phyloP scores from a whole-genome alignment of 1,284 basidiomycete species.

The Ustilago sp. region DNA sequence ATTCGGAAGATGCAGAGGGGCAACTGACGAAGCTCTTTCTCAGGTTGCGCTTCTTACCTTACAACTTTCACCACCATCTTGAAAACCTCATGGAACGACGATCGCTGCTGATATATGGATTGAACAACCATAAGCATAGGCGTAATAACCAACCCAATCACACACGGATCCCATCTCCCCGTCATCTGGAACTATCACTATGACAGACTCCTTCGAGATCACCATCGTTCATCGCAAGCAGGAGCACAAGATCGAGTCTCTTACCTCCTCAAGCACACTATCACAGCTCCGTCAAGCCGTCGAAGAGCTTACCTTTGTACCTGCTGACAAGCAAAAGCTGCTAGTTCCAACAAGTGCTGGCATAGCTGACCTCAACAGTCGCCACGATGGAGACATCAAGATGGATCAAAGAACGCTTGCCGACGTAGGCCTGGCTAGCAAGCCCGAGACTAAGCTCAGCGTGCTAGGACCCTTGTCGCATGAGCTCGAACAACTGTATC shows the following conservation, averaged over 20 bases:
- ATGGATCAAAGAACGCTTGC: constrained; percentile 21
- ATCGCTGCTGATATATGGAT: neutral
- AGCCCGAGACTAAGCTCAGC: constrained; percentile 29
- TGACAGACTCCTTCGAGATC: constrained; percentile 19
- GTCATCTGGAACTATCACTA: neutral
- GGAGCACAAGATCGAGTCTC: constrained; percentile 16
- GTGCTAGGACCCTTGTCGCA: constrained; percentile 49
- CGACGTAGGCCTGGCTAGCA: constrained; percentile 26
- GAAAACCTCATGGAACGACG: neutral
- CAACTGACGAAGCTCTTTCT: neutral
- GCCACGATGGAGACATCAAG: constrained; percentile 1
- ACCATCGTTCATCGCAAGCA: constrained; percentile 35
- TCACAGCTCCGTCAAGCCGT: constrained; percentile 38
- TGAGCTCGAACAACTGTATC: constrained; percentile 43
- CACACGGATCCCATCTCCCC: neutral
- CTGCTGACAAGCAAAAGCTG: constrained; percentile 52
- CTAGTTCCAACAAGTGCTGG: constrained; percentile 39
- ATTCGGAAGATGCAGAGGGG: neutral
- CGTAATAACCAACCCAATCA: neutral
- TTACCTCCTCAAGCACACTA: constrained; percentile 19
- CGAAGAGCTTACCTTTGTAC: constrained; percentile 39
- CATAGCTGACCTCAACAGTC: constrained; percentile 32
- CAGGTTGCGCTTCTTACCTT: neutral
- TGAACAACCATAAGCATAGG: neutral
- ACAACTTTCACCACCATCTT: neutral